A percentile compares a stretch with the other conserved stretches of the same genome.
Conservation (phyloP, 2,329 filamentous ascomycete genomes). For the Bipolaris zeicola region DNA sequence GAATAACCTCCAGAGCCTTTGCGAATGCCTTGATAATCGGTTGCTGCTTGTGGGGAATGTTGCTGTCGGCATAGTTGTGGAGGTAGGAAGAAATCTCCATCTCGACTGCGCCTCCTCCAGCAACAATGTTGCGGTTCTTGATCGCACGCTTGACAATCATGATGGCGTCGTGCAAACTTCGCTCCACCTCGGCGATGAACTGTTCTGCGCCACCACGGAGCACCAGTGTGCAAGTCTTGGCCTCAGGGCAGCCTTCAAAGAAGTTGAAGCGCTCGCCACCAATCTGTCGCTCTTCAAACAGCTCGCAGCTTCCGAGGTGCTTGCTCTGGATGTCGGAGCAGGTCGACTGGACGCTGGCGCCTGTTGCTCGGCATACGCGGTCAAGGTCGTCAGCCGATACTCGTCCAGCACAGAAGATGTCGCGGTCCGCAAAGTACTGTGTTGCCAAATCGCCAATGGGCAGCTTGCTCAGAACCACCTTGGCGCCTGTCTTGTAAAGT, state of each 20-base stretch:
- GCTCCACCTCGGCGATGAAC: constrained; percentile 98
- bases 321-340: constrained; percentile 91
- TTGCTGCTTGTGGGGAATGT: constrained; percentile 94
- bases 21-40: constrained; percentile 97
- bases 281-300: constrained; percentile 95
- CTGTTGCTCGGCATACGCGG: constrained; percentile 92
- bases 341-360: constrained; percentile 89
- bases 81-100: constrained; percentile 97
- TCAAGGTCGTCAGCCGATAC: constrained; percentile 93
- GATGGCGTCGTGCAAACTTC: constrained; percentile 96
- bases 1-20: constrained; percentile 95
- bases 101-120: constrained; percentile 90
- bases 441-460: constrained; percentile 97
- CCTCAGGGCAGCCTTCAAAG: constrained; percentile 92
- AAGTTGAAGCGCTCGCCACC: constrained; percentile 98
- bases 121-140: constrained; percentile 92
- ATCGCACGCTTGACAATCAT: constrained; percentile 99
- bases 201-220: constrained; percentile 96
- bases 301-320: constrained; percentile 88
- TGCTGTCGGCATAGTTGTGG: constrained; percentile 89
- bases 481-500: constrained; percentile 88
- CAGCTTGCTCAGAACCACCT: constrained; percentile 95
- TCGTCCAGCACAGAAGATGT: constrained; percentile 97
- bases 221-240: constrained; percentile 95
- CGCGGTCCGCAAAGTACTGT: constrained; percentile 95